These are phyloP conservation scores for Beauveria sp. DNA, from an alignment of 2,329 filamentous ascomycete species.

Conservation along the genomic window DNA sequence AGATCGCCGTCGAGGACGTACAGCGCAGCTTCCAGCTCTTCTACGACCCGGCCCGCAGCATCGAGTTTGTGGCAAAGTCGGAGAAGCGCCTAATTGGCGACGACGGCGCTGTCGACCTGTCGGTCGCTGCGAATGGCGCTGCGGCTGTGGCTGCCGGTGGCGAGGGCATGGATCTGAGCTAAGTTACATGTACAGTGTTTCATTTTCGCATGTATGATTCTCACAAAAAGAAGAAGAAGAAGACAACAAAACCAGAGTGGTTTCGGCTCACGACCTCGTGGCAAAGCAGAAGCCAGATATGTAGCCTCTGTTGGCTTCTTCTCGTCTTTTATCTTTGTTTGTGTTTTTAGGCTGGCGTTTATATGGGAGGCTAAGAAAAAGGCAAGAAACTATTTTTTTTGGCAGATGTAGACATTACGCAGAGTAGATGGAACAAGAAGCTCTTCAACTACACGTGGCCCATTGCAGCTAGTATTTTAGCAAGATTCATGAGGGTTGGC, in stretches of 20 bases:
- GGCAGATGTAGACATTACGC: neutral
- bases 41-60: constrained; percentile 80
- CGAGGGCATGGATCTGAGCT: constrained; percentile 44
- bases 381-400: neutral
- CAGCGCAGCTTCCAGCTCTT: constrained; percentile 91
- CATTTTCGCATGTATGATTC: neutral
- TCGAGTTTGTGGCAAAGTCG: constrained; percentile 82
- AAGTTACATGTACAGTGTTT: constrained; percentile 12
- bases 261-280: neutral
- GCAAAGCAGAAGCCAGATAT: neutral
- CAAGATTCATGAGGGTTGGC: too few species aligned
- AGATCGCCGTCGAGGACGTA: constrained; percentile 81
- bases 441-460: neutral
- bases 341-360: constrained; percentile 9
- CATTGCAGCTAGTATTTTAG: neutral
- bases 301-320: neutral
- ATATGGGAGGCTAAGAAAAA: constrained; percentile 3
- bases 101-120: constrained; percentile 69
- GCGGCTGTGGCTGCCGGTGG: constrained; percentile 5
- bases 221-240: neutral
- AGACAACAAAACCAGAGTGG: neutral
- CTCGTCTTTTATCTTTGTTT: constrained; percentile 9
- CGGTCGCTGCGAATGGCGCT: constrained; percentile 42
- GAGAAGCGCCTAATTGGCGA: constrained; percentile 92
- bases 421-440: neutral